A percentile compares a stretch with the other conserved stretches of the same genome.
phyloP scores from a whole-genome alignment of 2,329 filamentous ascomycete genomes.

The Fusarium camptoceras region DNA sequence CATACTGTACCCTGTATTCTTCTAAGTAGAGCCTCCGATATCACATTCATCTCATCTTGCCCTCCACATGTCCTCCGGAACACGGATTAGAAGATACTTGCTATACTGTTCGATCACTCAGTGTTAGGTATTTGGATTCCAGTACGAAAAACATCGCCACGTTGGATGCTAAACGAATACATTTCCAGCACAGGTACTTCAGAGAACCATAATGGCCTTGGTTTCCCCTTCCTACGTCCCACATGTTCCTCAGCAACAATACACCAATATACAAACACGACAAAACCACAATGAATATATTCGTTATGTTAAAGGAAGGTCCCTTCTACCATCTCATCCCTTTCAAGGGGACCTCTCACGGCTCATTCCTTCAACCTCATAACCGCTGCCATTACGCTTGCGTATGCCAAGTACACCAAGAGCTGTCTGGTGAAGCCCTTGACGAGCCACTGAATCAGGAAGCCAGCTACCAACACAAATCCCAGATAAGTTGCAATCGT shows the following conservation, averaged over 20 bases:
- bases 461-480: slow-evolving; percentile 18
- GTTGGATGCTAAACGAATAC: background rate
- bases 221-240: background rate
- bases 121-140: background rate
- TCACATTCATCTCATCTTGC: background rate
- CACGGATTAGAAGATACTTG: background rate
- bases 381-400: slow-evolving; percentile 21
- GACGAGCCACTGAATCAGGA: slow-evolving; percentile 13
- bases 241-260: background rate
- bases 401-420: slow-evolving; percentile 23
- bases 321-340: background rate
- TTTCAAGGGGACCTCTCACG: background rate
- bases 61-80: too few relatives aligned
- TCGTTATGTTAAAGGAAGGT: background rate
- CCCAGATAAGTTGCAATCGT: slow-evolving; percentile 16
- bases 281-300: background rate
- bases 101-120: background rate
- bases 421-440: slow-evolving; percentile 20
- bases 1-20: background rate
- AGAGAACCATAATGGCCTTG: background rate
- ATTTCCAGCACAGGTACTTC: background rate
- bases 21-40: background rate
- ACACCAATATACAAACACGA: background rate
- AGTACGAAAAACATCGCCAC: background rate
- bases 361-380: slow-evolving; percentile 10